Evolutionary conservation across 169 alveolate species (phyloP), one percentile per base, ranked within the genome.

Genomic region (Cardiosporidium cionae): DNA sequence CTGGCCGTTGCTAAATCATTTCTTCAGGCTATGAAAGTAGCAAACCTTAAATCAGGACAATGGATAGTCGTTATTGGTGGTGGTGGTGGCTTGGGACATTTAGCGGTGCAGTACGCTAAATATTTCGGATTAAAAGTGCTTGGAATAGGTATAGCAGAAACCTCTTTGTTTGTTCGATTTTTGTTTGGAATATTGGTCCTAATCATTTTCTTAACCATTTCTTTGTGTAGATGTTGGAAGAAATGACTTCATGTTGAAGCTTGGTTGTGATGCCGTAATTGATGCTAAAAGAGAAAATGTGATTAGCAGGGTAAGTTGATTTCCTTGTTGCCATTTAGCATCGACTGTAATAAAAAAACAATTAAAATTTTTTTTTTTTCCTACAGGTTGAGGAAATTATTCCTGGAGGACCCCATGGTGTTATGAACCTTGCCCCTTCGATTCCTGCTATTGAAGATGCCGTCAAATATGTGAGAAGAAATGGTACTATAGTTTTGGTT

Each of bases 61-160:
- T 71, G 78, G 78, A 52, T 62, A 23, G 79, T 64, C 31, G 64
- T 72, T 32, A 88, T 87, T 44, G 86, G 88, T 7, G 95, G 93
- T 25, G 72, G 88, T 23, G 95, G 95, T 29, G 95, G 95, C 29
- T 67, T 91, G 52, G 95, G 95, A 23, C 95, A 90, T 65, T 78
- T 90, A 80, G 95, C 91, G 34, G 68, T 90, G 67, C 78, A 89
- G 73, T 91, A 84, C 79, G 87, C 79, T 27, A 25, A 72, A 27
- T 52, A 65, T 16, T 63, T 72, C 72, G 79, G 72, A 28, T 25
- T 72, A 16, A 70, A 58, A 35, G 68, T 58, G 16, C 35, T 54
- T 16, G 76, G 66, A 1, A 37, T 70, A 7, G 76, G 52, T 44
- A 36, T 53, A 28, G 70, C 58, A 2, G 52, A 54, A 0, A 62